Evolutionary conservation across 345 rosid species (phyloP), one percentile per base, ranked within the genome.

Genomic region (Pugionium dolabratum): DNA sequence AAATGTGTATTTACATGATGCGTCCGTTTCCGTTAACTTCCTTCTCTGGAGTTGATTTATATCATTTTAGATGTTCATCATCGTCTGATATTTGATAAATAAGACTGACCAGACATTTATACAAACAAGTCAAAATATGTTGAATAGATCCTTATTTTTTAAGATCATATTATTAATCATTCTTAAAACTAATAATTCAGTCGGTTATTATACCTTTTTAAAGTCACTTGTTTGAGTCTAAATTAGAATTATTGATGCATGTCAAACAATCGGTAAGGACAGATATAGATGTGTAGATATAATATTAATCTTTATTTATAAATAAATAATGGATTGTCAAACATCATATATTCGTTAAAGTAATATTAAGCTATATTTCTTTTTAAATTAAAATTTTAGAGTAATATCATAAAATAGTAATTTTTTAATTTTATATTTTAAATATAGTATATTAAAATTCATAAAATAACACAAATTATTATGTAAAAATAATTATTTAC

Each of bases 91-190:
- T 18, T 18, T 18, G 18, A 18, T 18, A 18, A 18, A 18, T 18
- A 18, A 18, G 18, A 18, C 18, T 18, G 18, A 18, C 18, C 18
- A 18, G 18, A 18, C 18, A 31, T 30, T 39, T 28, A 33, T 6
- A 59, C 59, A 50, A 43, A 42, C 60, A 60, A 42, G 48, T 59
- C 59, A 60, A 60, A 48, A 7, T 41, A 60, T 42, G 40, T 51
- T 51, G 42, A n/a, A n/a, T n/a, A n/a, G n/a, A n/a, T n/a, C n/a
- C n/a, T n/a, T n/a, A n/a, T n/a, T n/a, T n/a, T n/a, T n/a, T n/a
- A n/a, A n/a, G n/a, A 62, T 44, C 62, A 70, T 70, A 62, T 70
- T 18, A 18, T 18, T 18, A 44, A 69, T 60, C 54, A 51, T 69
- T 43, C 45, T 51, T 37, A 6, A 27, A 41, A 10, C 59, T 50